A percentile compares a stretch with the other conserved stretches of the same genome.
phyloP scores from a whole-genome alignment of 73 alveolate species.

The Paramecium octaurelia region DNA sequence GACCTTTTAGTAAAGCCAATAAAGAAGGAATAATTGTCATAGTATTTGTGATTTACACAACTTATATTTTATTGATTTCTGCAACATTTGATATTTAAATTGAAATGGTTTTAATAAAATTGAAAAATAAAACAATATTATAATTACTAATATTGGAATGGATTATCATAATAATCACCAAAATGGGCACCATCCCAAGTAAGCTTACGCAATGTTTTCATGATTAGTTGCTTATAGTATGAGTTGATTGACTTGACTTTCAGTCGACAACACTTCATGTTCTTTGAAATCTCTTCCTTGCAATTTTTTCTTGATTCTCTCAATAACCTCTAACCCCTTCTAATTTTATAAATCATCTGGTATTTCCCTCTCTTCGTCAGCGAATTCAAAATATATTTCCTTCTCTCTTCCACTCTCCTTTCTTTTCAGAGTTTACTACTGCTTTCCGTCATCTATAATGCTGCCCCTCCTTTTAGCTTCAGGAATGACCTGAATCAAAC shows the following conservation, averaged over 20 bases:
- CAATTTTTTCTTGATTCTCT: constrained; percentile 55
- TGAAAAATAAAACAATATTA: not conserved
- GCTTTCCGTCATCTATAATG: not conserved
- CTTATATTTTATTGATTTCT: not conserved
- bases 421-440: not conserved
- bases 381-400: constrained; percentile 36
- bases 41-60: constrained; percentile 23
- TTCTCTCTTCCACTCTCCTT: constrained; percentile 61
- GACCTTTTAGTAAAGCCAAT: constrained; percentile 5
- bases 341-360: constrained; percentile 56
- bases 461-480: constrained; percentile 32
- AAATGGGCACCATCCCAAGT: constrained; percentile 66
- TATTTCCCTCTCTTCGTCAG: constrained; percentile 62
- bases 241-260: constrained; percentile 47
- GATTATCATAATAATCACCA: constrained; percentile 40
- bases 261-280: constrained; percentile 33
- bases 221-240: constrained; percentile 60
- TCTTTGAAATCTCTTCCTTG: constrained; percentile 59
- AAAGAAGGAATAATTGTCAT: constrained; percentile 1
- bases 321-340: constrained; percentile 59
- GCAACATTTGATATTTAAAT: not conserved
- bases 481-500: not conserved
- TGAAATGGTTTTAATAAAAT: not conserved
- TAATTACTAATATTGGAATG: not conserved
- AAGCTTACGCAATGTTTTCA: constrained; percentile 59